Percentiles rank a stretch among this genome's conserved stretches.
Conservation (phyloP, 1,139 yeast species). For the Suhomyces guaymorum region DNA sequence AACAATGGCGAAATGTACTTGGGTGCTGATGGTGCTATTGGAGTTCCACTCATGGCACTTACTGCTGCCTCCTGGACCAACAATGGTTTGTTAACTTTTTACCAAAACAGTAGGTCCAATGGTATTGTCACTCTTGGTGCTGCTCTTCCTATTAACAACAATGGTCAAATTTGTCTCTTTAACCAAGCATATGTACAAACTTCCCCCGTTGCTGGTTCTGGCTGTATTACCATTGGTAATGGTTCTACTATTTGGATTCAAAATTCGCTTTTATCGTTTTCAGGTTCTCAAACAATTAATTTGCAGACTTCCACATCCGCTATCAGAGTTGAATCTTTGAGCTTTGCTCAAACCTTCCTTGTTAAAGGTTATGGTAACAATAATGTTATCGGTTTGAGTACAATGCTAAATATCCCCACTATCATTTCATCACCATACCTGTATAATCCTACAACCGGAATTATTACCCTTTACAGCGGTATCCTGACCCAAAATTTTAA, state of each 20-base stretch:
- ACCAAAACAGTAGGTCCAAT: conserved; percentile 12
- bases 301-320: conserved; percentile 14
- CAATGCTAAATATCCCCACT: conserved; percentile 12
- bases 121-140: conserved; percentile 15
- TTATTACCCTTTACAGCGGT: conserved; percentile 20
- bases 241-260: conserved; percentile 12
- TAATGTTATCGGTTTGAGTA: conserved; percentile 26
- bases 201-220: conserved; percentile 17
- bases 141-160: conserved; percentile 11
- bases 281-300: conserved; percentile 16
- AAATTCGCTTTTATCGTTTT: conserved; percentile 12
- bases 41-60: conserved; percentile 14
- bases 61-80: conserved; percentile 16
- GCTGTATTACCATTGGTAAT: conserved; percentile 17
- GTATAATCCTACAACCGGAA: conserved; percentile 22
- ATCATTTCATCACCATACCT: conserved; percentile 6
- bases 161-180: conserved; percentile 18
- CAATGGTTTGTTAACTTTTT: conserved; percentile 16
- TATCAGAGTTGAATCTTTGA: conserved; percentile 17
- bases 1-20: conserved; percentile 17
- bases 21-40: conserved; percentile 14
- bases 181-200: conserved; percentile 16
- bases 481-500: conserved; percentile 19
- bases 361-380: conserved; percentile 36
- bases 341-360: conserved; percentile 22